phyloP scores from a whole-genome alignment of 2,329 filamentous ascomycete species.

The Knoxdaviesia capensis region DNA sequence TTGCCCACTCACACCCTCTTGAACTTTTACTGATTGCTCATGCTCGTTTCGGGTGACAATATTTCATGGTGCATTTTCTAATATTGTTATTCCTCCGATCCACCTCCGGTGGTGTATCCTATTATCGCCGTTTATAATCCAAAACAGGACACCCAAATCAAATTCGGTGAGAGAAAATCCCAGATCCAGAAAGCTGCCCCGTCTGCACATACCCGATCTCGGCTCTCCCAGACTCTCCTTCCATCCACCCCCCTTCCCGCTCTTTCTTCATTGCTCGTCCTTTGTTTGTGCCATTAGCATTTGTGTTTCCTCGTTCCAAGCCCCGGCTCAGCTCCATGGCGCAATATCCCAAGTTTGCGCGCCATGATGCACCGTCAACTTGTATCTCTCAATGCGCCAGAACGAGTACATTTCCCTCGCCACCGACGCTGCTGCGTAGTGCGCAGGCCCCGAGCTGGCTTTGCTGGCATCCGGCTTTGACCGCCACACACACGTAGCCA shows the following conservation, averaged over 20 bases:
- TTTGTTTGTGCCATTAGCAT: too few species aligned
- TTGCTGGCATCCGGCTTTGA: conserved; percentile 35
- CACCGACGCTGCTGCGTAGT: conserved; percentile 44
- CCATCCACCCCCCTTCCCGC: conserved; percentile 1
- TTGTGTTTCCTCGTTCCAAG: too few species aligned
- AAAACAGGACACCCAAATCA: too few species aligned
- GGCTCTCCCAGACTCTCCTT: neutral
- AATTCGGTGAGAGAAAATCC: too few species aligned
- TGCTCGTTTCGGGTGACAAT: too few species aligned
- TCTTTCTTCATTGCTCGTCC: conserved; percentile 6
- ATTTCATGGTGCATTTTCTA: too few species aligned
- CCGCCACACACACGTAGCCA: conserved; percentile 62
- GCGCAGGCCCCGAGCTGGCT: conserved; percentile 38
- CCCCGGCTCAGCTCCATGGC: conserved; percentile 23
- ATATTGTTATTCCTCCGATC: too few species aligned
- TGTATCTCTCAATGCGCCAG: conserved; percentile 52
- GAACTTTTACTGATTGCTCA: too few species aligned
- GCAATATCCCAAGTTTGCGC: conserved; percentile 42
- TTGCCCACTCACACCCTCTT: too few species aligned
- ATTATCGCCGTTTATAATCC: too few species aligned
- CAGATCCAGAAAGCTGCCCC: neutral
- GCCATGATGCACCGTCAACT: conserved; percentile 46
- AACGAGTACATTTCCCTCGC: conserved; percentile 40
- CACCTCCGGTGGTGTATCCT: too few species aligned
- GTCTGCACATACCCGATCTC: neutral